Conservation (phyloP, 1,284 basidiomycete genomes). For the Irpex sp. region DNA sequence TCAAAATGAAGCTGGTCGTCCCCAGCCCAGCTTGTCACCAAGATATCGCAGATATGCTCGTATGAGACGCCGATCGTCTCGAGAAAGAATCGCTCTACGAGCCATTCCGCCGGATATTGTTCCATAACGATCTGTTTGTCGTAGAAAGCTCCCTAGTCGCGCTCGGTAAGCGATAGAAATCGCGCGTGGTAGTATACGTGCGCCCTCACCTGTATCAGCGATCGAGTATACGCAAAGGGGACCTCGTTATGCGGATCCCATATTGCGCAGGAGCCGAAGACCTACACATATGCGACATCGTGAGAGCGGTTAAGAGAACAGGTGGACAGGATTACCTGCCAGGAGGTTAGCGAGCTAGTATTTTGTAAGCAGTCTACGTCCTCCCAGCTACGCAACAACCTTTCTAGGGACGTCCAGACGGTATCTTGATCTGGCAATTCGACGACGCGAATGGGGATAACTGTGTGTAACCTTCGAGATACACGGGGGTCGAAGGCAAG, state of each 20-base stretch:
- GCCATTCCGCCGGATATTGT: constrained; percentile 46
- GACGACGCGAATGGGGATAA: constrained; percentile 69
- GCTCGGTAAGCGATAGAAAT: not conserved
- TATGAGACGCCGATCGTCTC: constrained; percentile 59
- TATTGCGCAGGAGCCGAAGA: constrained; percentile 44
- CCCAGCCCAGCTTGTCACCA: constrained; percentile 37
- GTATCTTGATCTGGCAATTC: constrained; percentile 45
- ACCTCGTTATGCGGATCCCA: constrained; percentile 40
- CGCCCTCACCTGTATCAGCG: constrained; percentile 48
- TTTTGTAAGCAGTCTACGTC: constrained; percentile 47
- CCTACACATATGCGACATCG: constrained; percentile 29
- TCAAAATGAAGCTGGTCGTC: constrained; percentile 31
- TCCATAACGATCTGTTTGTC: constrained; percentile 55
- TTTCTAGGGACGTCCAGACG: constrained; percentile 50
- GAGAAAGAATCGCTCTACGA: constrained; percentile 62
- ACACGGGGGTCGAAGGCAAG: constrained; percentile 70
- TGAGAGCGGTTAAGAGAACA: not conserved
- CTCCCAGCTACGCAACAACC: constrained; percentile 54
- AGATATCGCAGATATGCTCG: constrained; percentile 35
- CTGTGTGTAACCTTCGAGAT: constrained; percentile 65
- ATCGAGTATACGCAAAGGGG: constrained; percentile 55
- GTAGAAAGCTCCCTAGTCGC: constrained; percentile 52
- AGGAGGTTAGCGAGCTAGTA: constrained; percentile 45
- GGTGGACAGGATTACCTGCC: constrained; percentile 48
- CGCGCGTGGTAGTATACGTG: not conserved